A percentile compares a stretch with the other conserved stretches of the same genome.
phyloP scores from a whole-genome alignment of 208 protist species.

The Trichomonas tenax region DNA sequence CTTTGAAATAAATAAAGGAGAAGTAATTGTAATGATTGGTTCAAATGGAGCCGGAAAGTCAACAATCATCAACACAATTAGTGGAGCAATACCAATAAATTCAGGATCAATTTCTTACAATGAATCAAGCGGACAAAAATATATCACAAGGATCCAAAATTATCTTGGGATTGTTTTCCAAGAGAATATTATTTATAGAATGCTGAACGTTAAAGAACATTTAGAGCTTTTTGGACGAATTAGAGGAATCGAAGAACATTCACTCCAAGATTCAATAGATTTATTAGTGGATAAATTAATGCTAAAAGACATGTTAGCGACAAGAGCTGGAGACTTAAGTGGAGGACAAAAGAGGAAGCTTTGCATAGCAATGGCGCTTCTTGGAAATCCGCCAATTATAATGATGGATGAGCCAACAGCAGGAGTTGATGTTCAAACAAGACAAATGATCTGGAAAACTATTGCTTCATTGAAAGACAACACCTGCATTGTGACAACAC shows the following conservation, averaged over 20 bases:
- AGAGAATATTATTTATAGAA: neutral
- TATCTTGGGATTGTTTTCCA: neutral
- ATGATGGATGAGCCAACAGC: slow-evolving; percentile 21
- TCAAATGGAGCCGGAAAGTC: slow-evolving; percentile 11
- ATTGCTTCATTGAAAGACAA: neutral
- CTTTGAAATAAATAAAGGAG: neutral
- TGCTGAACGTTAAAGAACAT: neutral
- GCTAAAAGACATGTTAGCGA: neutral
- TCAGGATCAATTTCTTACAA: neutral
- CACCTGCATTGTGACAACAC: neutral
- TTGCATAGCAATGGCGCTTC: neutral
- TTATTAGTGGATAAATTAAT: neutral
- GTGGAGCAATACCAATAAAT: neutral
- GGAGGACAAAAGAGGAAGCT: slow-evolving; percentile 23
- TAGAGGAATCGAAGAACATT: neutral
- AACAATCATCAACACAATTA: neutral
- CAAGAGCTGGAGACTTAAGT: neutral
- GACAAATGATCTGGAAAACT: slow-evolving; percentile 1
- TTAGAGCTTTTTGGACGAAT: neutral
- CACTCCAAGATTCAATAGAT: neutral
- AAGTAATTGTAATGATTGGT: slow-evolving; percentile 13
- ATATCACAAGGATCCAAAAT: neutral
- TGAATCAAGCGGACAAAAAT: neutral
- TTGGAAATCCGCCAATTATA: slow-evolving; percentile 23
- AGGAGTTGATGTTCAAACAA: neutral